A percentile compares a stretch with the other conserved stretches of the same genome.
These are phyloP conservation scores for Suillus subaureus DNA, from an alignment of 768 basidiomycete genomes.

Conservation along the genomic window DNA sequence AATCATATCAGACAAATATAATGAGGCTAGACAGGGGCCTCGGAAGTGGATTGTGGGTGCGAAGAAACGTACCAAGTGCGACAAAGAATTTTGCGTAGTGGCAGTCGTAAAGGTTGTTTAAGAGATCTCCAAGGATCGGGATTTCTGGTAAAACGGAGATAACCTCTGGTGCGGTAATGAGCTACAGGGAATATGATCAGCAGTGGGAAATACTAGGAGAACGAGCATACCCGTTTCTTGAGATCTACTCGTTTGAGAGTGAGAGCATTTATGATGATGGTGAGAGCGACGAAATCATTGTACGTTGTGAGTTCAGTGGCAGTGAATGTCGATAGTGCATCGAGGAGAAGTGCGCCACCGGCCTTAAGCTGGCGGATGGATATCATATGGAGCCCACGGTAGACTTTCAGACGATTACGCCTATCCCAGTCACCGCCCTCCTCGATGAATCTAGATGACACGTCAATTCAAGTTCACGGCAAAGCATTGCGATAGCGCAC, in stretches of 20 bases:
- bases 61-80: constrained; percentile 64
- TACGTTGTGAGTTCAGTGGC: constrained; percentile 88
- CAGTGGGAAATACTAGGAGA: neutral
- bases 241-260: constrained; percentile 80
- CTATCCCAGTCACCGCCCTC: constrained; percentile 99
- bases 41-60: neutral
- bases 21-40: constrained; percentile 4
- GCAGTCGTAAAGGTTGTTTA: constrained; percentile 88
- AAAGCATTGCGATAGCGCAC: constrained; percentile 45
- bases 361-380: constrained; percentile 90
- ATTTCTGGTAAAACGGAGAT: constrained; percentile 81
- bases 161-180: constrained; percentile 87
- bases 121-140: constrained; percentile 79
- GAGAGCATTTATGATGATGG: constrained; percentile 78
- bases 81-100: constrained; percentile 95
- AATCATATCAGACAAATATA: constrained; percentile 14
- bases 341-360: constrained; percentile 83
- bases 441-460: constrained; percentile 70
- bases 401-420: constrained; percentile 95
- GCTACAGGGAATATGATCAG: constrained; percentile 43
- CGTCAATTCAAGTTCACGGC: neutral
- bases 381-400: constrained; percentile 81
- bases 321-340: constrained; percentile 93
- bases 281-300: constrained; percentile 86
- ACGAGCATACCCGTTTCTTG: constrained; percentile 76